Evolutionary conservation across 2,329 filamentous ascomycete species (phyloP).

Genomic region (Mycosphaerella sp.): DNA sequence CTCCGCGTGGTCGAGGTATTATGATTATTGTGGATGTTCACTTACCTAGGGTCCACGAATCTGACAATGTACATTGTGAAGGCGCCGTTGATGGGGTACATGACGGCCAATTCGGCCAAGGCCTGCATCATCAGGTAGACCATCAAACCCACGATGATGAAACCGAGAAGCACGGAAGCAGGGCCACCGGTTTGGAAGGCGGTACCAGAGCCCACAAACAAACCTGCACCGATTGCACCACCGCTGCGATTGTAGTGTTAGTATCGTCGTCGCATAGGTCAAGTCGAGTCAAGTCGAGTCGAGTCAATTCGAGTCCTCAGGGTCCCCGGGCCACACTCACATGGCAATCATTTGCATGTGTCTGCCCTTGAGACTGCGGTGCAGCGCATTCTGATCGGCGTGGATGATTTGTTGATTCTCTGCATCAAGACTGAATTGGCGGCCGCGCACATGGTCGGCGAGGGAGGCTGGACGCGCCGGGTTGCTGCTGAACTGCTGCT

Average conservation of each 20-base stretch:
- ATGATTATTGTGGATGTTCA: no score
- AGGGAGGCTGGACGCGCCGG: conserved; percentile 2
- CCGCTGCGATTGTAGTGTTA: conserved; percentile 11
- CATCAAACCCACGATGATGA: conserved; percentile 36
- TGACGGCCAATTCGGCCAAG: conserved; percentile 33
- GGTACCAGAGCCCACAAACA: conserved; percentile 48
- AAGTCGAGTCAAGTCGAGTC: background rate
- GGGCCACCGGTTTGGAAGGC: conserved; percentile 46
- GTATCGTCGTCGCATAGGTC: background rate
- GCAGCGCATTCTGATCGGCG: conserved; percentile 23
- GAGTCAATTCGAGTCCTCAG: background rate
- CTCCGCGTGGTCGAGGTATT: no score
- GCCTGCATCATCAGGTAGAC: conserved; percentile 34
- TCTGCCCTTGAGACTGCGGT: conserved; percentile 29
- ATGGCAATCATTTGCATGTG: conserved; percentile 37
- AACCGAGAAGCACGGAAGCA: conserved; percentile 43
- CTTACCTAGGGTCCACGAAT: conserved; percentile 31
- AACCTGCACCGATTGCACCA: conserved; percentile 45
- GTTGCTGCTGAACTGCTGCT: background rate
- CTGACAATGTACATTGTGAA: conserved; percentile 33
- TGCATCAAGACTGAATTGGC: conserved; percentile 15
- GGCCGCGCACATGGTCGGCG: conserved; percentile 15
- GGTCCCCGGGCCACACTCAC: conserved; percentile 1
- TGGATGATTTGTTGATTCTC: conserved; percentile 13
- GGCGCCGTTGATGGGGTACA: conserved; percentile 32